Base-by-base conservation (phyloP, 208 protist species). In the Leishmania aethiopica region DNA sequence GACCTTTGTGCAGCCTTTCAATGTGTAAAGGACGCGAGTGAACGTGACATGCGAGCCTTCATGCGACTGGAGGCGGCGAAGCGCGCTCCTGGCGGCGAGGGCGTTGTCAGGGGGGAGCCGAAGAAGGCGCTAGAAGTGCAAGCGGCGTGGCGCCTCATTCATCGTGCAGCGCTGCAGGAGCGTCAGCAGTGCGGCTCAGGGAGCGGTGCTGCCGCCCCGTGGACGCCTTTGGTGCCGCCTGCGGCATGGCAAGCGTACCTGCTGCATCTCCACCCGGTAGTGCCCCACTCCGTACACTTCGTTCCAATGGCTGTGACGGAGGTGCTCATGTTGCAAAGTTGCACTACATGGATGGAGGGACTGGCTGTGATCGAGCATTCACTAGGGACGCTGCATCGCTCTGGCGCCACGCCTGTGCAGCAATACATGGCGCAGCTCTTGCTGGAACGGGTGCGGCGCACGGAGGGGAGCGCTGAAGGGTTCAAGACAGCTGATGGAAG, bases 271-370 rank as follows among this genome's bases (percentile, higher is more conserved):
- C 66, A 80, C 37, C 71, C 76, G 22, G 66, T 74, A 13, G 53
- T 92, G 3, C 93, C 93, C 8, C 93, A 96, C 82, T 88, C 88
- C 0, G 55, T 82, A 8, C 91, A 91, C 84, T 90, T 94, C 35
- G 78, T 96, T 66, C 84, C 86, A 0, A 59, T 81, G n/a, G 84
- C 79, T 42, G 80, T 89, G 57, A 86, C 90, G 0, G 91, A 93
- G 77, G 47, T 81, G 11, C 42, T 95, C 42, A 77, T 96, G 22
- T 37, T 71, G 17, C 60, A 77, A 15, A 81, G 74, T 35, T 96
- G 88, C 70, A 28, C 47, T 0, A 80, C 79, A 32, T 91, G 84
- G 89, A 7, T 40, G 17, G 76, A 83, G 22, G 89, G 77, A 4
- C 28, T 93, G 28, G 72, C 53, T n/a, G 67, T 90, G 28, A 59